phyloP scores from a whole-genome alignment of 1,284 basidiomycete species.

The Wallemia mellicola region DNA sequence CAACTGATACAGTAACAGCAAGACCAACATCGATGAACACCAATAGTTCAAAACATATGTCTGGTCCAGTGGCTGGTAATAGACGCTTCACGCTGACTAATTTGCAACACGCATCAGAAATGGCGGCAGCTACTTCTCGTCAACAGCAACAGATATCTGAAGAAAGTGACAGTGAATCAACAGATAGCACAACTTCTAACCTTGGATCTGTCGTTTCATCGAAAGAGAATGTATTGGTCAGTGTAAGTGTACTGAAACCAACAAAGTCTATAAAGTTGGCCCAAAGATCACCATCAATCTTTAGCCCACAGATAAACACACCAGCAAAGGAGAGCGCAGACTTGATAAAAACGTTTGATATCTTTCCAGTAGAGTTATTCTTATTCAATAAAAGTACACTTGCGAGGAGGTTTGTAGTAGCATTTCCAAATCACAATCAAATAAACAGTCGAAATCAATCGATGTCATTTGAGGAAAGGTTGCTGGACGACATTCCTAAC shows the following conservation, averaged over 20 bases:
- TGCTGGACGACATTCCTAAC: background rate
- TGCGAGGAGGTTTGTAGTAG: background rate
- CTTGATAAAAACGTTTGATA: background rate
- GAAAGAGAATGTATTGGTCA: background rate
- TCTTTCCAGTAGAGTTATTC: background rate
- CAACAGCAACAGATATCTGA: too few species aligned
- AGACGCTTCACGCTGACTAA: background rate
- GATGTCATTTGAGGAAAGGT: background rate
- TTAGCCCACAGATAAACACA: background rate
- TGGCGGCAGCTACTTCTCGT: background rate
- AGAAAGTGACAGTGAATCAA: background rate
- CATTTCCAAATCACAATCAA: background rate
- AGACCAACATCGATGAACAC: background rate
- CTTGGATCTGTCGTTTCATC: background rate
- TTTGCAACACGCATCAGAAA: background rate
- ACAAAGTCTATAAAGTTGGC: background rate
- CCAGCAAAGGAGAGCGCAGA: background rate
- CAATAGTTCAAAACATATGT: too few species aligned
- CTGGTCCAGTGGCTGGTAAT: background rate
- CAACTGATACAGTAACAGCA: background rate
- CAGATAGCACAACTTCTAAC: background rate
- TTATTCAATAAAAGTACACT: background rate
- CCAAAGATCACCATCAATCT: background rate
- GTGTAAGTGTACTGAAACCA: background rate
- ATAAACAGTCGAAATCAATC: background rate